Base-by-base conservation (phyloP, 2,329 filamentous ascomycete genomes). In the Thielaviopsis ethacetica region DNA sequence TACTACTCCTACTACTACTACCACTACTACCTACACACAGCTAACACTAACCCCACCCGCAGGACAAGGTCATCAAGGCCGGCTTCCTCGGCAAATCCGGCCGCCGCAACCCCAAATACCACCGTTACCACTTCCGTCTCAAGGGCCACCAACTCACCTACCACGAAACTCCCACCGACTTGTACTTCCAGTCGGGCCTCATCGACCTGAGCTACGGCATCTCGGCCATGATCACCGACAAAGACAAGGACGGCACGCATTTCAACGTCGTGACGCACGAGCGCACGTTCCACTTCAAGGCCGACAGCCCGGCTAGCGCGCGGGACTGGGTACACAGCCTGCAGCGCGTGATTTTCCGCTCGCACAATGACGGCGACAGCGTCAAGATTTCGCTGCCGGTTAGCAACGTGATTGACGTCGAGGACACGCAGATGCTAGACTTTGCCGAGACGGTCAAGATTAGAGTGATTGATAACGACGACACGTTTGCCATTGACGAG, bases 311-410 rank as follows among this genome's bases (percentile, higher is more conserved):
- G 1, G 79, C 84, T 3, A 95, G 88, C 67, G 93, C 93, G 12
- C 93, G 89, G 69, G 93, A 97, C 74, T 98, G 93, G 93, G 91
- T 96, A 53, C 93, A 93, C 71, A 83, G 87, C 57, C 75, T 98
- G 26, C 91, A 96, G 67, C 87, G 93, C 61, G 91, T 95, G 65
- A 96, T 97, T 60, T 97, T 97, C 68, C 81, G 91, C 56, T 91
- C 90, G 12, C 91, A 94, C 71, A 97, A 97, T 67, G 91, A 96
- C 63, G 91, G 93, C 10, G 91, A 96, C 68, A 95, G 91, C 67
- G 88, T 98, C 69, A 97, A 97, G 73, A 94, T 97, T 59, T 93
- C 88, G 0, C 73, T 97, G 27, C 91, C 91, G 0, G 86, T 95
- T 56, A 80, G 84, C 61, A 95, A 95, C 64, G 80, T 97, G 21